Conservation (phyloP, 2,329 filamentous ascomycete species). For the Periconia sp. region DNA sequence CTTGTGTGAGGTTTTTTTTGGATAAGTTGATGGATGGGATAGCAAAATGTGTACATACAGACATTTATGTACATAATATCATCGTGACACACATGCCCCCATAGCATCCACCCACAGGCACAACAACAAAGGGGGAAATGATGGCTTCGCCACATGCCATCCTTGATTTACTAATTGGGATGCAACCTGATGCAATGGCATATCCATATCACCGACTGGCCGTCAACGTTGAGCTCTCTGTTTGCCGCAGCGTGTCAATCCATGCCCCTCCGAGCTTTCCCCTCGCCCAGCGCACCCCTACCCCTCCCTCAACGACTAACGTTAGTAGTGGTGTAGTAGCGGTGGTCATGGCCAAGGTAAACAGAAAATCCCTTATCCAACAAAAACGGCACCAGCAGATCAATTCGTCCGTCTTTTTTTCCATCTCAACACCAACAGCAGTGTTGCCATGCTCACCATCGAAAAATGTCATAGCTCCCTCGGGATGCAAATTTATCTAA, state of each 20-base stretch:
- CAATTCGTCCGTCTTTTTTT: too few relatives aligned
- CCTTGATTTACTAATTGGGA: too few relatives aligned
- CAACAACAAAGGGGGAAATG: too few relatives aligned
- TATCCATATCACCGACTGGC: neutral
- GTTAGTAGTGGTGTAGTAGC: too few relatives aligned
- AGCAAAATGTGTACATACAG: neutral
- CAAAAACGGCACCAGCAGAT: too few relatives aligned
- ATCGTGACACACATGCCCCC: too few relatives aligned
- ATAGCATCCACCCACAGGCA: neutral
- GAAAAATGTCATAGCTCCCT: slow-evolving; percentile 18
- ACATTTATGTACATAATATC: neutral
- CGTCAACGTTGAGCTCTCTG: neutral
- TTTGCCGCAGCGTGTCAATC: slow-evolving; percentile 6
- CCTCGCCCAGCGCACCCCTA: neutral
- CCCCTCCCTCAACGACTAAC: neutral
- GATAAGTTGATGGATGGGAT: neutral
- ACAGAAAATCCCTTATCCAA: too few relatives aligned
- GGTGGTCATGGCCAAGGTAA: too few relatives aligned
- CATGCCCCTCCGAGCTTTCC: neutral
- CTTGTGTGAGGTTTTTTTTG: too few relatives aligned
- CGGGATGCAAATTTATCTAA: slow-evolving; percentile 15
- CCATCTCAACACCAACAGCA: neutral
- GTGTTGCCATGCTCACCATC: neutral
- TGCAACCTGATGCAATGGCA: slow-evolving; percentile 2
- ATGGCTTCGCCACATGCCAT: too few relatives aligned